Base-by-base conservation (phyloP, 2,329 filamentous ascomycete species). In the Fusarium luffae region DNA sequence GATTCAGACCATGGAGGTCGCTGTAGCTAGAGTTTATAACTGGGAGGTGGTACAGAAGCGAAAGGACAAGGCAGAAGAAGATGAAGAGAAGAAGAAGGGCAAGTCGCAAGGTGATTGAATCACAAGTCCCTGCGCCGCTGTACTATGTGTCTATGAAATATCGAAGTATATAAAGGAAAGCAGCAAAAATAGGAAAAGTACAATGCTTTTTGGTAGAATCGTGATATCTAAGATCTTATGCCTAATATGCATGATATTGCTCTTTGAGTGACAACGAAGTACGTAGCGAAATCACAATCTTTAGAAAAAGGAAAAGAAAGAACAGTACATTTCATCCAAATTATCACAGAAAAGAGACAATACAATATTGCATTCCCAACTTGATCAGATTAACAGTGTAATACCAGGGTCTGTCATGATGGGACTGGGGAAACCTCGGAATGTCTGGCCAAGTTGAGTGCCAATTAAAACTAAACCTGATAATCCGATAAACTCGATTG, bases 1-100 rank as follows among this genome's bases (percentile, higher is more conserved):
- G 59, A 32, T 19, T n/a, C 72, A 97, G 93, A 98, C 94, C 0
- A 91, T 99, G 85, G 96, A 99, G 81, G 96, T 99, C 34, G 96
- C 96, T 6, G 94, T 95, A 42, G 96, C 96, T 23, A 88, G 96
- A 70, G 94, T 99, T n/a, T 98, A 99, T 82, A 99, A 99, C 81
- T 98, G 96, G 95, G 96, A 99, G 77, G 94, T 99, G 7, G 93
- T 95, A 44, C 93, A 97, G 84, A 93, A 97, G 82, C 87, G 96
- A 74, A 98, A 97, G 84, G 94, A 97, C 66, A 96, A 94, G 80
- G 85, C 82, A 5, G 90, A 91, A 41, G 87, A 89, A 68, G 89
- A 84, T 54, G 80, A 81, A 62, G 79, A 77, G 44, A 77, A 79
- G 50, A 77, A 80, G 63, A 80, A 80, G 49, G 76, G 76, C 46